Percentiles rank a stretch among this genome's conserved stretches.
These are phyloP conservation scores for Alternaria panax DNA, from an alignment of 2,329 filamentous ascomycete species.

Conservation along the genomic window DNA sequence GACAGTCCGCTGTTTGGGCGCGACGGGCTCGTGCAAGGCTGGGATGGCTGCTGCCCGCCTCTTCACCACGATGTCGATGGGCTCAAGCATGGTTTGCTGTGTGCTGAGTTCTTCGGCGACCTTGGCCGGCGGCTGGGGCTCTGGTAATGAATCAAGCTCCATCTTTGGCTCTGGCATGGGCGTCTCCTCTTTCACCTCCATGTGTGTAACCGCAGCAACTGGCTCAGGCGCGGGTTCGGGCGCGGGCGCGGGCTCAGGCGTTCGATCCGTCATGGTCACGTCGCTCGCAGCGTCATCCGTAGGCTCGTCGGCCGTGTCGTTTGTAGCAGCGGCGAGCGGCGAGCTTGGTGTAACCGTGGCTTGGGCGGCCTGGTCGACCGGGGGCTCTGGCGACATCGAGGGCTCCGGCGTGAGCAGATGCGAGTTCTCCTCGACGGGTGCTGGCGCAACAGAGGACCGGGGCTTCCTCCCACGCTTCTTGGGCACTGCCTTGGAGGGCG, in stretches of 20 bases:
- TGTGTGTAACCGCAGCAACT: constrained; percentile 76
- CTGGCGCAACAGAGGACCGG: constrained; percentile 50
- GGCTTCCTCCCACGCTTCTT: constrained; percentile 66
- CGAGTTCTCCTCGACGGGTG: constrained; percentile 51
- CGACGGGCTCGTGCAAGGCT: constrained; percentile 74
- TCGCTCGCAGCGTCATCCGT: constrained; percentile 69
- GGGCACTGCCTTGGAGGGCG: constrained; percentile 48
- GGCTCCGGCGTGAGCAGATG: constrained; percentile 57
- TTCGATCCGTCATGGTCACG: constrained; percentile 67
- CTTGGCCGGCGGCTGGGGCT: constrained; percentile 21
- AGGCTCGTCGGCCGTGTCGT: constrained; percentile 43
- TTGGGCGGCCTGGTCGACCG: constrained; percentile 54
- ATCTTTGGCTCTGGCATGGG: constrained; percentile 26
- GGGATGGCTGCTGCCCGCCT: constrained; percentile 71
- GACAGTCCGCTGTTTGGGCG: constrained; percentile 85
- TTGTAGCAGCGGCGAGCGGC: constrained; percentile 77
- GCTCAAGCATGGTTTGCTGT: constrained; percentile 78
- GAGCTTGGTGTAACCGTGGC: constrained; percentile 45
- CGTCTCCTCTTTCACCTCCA: constrained; percentile 66
- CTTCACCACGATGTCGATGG: constrained; percentile 93
- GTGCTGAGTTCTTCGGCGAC: constrained; percentile 75
- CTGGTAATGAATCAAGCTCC: constrained; percentile 51
- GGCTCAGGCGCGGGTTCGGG: constrained; percentile 41
- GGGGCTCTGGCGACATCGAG: constrained; percentile 64
- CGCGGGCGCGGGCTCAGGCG: constrained; percentile 36